These are phyloP conservation scores for Sanghuangporus weigelae DNA, from an alignment of 1,284 basidiomycete genomes.

Conservation along the genomic window DNA sequence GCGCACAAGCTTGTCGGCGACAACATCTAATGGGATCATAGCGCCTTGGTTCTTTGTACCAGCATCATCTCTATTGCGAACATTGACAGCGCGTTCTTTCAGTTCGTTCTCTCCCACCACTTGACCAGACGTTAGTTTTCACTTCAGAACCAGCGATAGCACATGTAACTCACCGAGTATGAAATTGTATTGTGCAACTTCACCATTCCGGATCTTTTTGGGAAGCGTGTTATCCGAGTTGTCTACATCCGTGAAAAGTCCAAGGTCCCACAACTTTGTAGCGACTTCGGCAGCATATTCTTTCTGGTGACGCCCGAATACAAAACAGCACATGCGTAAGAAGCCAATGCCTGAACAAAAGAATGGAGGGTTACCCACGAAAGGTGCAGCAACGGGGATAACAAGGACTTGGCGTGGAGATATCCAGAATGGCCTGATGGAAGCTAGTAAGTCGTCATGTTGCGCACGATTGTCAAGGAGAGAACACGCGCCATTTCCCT, in stretches of 20 bases:
- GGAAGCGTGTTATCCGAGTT: constrained; percentile 88
- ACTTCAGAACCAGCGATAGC: background rate
- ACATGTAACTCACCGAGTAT: constrained; percentile 73
- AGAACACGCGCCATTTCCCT: constrained; percentile 77
- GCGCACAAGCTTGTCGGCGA: constrained; percentile 55
- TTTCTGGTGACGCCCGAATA: constrained; percentile 46
- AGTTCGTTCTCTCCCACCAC: constrained; percentile 95
- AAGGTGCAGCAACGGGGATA: constrained; percentile 87
- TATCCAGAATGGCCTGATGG: constrained; percentile 89
- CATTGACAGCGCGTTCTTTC: constrained; percentile 83
- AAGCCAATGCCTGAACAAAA: background rate
- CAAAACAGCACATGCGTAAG: background rate
- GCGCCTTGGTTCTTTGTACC: constrained; percentile 71
- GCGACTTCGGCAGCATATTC: constrained; percentile 86
- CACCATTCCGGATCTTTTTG: constrained; percentile 95
- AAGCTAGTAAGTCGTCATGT: constrained; percentile 6
- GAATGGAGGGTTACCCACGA: constrained; percentile 48
- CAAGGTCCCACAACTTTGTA: constrained; percentile 61
- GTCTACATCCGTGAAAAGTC: constrained; percentile 90
- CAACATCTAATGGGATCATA: constrained; percentile 62
- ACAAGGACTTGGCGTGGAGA: constrained; percentile 93
- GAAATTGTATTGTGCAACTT: constrained; percentile 95
- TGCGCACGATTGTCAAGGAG: background rate
- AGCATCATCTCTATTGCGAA: constrained; percentile 90
- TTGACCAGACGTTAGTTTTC: constrained; percentile 27